Evolutionary conservation across 306 rosid genomes (phyloP), one percentile per base, ranked within the genome.

Genomic region (Prunus dulcis): DNA sequence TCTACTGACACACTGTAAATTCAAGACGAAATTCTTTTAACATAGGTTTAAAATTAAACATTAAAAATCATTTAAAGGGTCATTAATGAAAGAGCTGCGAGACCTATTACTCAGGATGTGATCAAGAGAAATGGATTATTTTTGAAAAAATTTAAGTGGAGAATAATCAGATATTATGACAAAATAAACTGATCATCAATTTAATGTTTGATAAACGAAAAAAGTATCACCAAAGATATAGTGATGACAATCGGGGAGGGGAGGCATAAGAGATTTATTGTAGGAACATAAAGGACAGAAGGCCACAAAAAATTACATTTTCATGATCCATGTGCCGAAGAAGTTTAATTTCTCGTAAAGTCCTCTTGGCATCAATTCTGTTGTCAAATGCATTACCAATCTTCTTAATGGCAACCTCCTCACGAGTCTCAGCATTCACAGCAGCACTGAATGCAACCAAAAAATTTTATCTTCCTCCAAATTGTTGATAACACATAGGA

Each of bases 371-470:
- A 75, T 93, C 96, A 50, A 93, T 93, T 84, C 89, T 91, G 85
- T 91, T 91, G 90, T 93, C 98, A 84, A 93, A 93, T 81, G 98
- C 97, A 82, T 93, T 93, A 55, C 98, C 98, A 82, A 93, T 75
- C 94, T 93, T 93, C 98, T 93, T 93, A 81, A 93, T 91, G 55
- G 98, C 98, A 87, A 93, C 97, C 85, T 90, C 96, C 84, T 93
- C 96, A 62, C 72, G 76, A 10, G 97, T 90, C 91, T 90, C 94
- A 6, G 89, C 87, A 70, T 93, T 93, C 72, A 84, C 79, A 71
- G 97, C 98, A 88, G 97, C 94, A 86, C 98, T 93, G 86, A 76
- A 76, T 71, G 70, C 83, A 86, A 89, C 70, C 63, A 78, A 68
- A 79, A 65, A 56, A 77, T 6, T 61, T 64, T 57, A 72, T 79